Evolutionary conservation across 1,284 basidiomycete species (phyloP).

Genomic region (Apiotrichum sp.): DNA sequence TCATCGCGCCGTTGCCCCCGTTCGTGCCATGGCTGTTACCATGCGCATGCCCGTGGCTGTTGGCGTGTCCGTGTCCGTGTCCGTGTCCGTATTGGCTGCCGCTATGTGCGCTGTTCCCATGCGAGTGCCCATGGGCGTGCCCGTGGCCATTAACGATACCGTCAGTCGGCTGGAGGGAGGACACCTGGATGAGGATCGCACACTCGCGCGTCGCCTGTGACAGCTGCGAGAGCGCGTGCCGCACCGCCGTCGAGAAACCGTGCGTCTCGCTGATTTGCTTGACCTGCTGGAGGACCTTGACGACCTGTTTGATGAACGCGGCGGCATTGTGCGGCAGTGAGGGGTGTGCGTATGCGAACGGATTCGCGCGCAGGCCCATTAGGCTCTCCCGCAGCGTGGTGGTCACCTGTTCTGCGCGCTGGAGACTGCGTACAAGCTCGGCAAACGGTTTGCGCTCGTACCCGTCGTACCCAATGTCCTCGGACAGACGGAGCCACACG

Average conservation of each 20-base stretch:
- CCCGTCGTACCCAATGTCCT: slow-evolving; percentile 39
- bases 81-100: too few relatives aligned
- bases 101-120: too few relatives aligned
- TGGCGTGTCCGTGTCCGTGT: too few relatives aligned
- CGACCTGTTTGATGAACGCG: slow-evolving; percentile 46
- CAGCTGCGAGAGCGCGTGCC: slow-evolving; percentile 41
- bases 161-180: slow-evolving; percentile 31
- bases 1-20: neutral
- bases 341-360: slow-evolving; percentile 22
- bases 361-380: slow-evolving; percentile 40
- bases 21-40: neutral
- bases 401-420: slow-evolving; percentile 40
- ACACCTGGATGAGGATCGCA: slow-evolving; percentile 47
- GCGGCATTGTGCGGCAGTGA: slow-evolving; percentile 36
- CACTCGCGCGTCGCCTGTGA: slow-evolving; percentile 50
- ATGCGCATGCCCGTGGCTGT: neutral
- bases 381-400: slow-evolving; percentile 32
- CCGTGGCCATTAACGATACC: neutral
- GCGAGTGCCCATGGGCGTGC: too few relatives aligned
- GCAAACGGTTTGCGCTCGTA: slow-evolving; percentile 22
- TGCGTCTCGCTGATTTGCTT: slow-evolving; percentile 45
- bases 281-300: slow-evolving; percentile 47
- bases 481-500: slow-evolving; percentile 49
- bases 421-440: slow-evolving; percentile 40
- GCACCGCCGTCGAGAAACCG: slow-evolving; percentile 30